Evolutionary conservation across 2,329 filamentous ascomycete genomes (phyloP), one percentile per base, ranked within the genome.

Genomic region (Septoria linicola): DNA sequence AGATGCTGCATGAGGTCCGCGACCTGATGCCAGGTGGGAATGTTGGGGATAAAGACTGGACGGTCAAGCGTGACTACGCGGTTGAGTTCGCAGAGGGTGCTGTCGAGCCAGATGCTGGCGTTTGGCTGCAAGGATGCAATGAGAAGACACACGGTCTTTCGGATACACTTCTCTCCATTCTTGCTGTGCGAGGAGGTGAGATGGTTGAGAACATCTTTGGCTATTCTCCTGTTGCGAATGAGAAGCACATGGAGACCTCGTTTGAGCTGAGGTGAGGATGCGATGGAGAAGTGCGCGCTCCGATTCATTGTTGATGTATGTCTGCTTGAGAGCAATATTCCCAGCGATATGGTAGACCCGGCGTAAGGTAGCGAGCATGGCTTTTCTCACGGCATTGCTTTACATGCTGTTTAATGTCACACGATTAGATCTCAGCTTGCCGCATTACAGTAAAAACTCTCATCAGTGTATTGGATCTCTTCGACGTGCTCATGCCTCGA

Each of bases 101-200:
- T 41, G 85, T 97, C 27, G 79, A 82, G n/a, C 67, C 78, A 0
- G 82, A 84, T 37, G 86, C 89, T 11, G 91, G 91, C 3, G 78
- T 97, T 52, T 97, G 88, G 86, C 76, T 97, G 62, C 93, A 97
- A 70, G 92, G 92, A 25, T 96, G 91, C 74, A 95, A 90, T 68
- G 91, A 97, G 75, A 83, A 79, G 55, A 95, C 90, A 27, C 92
- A 97, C 70, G 92, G 92, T 53, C 87, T 92, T n/a, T 69, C 68
- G 20, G 69, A 70, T 51, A 66, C 68, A 1, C 51, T 71, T 40
- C 59, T 71, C 16, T 69, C 66, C 5, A 66, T 71, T 17, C 60
- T 70, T 11, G 66, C 68, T 4, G 61, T 62, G 10, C 55, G 69
- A 43, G 67, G 66, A 13, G 68, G 68, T 13, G 68, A 70, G 52